Percentiles rank a stretch among this genome's conserved stretches.
These are phyloP conservation scores for Funneliformis mosseae DNA, from an alignment of 192 early-diverging fungal species.

Conservation along the genomic window DNA sequence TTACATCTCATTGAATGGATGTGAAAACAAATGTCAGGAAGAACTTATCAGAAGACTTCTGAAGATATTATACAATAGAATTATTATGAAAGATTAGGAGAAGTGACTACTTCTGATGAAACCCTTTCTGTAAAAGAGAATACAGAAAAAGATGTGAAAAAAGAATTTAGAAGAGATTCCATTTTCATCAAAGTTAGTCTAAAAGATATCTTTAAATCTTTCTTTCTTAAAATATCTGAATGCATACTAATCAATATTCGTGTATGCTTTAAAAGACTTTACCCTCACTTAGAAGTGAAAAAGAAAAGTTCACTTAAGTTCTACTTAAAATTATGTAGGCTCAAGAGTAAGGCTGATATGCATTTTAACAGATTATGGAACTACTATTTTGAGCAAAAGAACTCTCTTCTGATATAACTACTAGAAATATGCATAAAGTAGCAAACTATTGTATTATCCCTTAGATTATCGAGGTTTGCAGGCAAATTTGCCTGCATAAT, in stretches of 20 bases:
- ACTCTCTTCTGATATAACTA: slow-evolving; percentile 6
- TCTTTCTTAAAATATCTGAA: no score
- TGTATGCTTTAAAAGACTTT: background rate
- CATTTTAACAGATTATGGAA: slow-evolving; percentile 3
- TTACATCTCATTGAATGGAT: no score
- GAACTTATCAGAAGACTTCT: background rate
- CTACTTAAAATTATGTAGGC: no score
- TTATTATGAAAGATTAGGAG: background rate
- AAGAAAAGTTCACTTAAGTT: no score
- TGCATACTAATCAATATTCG: background rate
- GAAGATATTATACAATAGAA: background rate
- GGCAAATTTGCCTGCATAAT: no score
- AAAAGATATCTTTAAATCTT: no score
- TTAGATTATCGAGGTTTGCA: no score
- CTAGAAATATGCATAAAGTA: background rate
- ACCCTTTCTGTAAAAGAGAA: background rate
- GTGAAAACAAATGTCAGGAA: slow-evolving; percentile 7
- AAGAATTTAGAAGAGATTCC: no score
- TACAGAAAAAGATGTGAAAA: background rate
- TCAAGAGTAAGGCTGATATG: background rate
- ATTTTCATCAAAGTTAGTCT: no score
- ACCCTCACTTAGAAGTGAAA: background rate
- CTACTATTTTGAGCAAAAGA: slow-evolving; percentile 2
- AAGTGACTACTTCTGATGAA: background rate
- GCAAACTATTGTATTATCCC: no score